A percentile compares a stretch with the other conserved stretches of the same genome.
Evolutionary conservation across 2,329 filamentous ascomycete genomes (phyloP).

Genomic region (Aspergillus nomiae): DNA sequence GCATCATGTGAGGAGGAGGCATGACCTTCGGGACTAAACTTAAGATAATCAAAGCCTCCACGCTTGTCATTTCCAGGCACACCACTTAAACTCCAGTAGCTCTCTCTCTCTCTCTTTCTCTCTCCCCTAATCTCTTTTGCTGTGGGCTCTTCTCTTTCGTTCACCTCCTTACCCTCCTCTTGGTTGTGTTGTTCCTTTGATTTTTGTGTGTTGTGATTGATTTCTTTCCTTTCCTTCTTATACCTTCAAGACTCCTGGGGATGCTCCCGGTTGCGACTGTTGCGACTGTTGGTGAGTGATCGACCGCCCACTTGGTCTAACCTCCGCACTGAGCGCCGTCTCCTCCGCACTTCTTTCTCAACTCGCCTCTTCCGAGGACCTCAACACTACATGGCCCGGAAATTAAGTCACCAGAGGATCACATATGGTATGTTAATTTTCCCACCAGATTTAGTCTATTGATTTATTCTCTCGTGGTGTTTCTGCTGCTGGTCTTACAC

Average conservation of each 20-base stretch:
- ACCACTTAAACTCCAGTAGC: not conserved
- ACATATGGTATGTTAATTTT: conserved; percentile 62
- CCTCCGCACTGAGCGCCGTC: conserved; percentile 21
- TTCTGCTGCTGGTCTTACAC: conserved; percentile 7
- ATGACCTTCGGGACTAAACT: not conserved
- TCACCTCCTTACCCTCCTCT: conserved; percentile 8
- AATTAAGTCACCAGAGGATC: conserved; percentile 67
- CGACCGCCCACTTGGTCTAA: conserved; percentile 17
- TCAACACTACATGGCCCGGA: conserved; percentile 61
- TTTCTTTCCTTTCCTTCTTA: not conserved
- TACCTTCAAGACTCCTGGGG: not conserved
- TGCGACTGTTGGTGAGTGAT: conserved; percentile 16
- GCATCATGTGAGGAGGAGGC: not conserved
- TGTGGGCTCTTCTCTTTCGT: not conserved
- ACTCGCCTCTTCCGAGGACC: conserved; percentile 19
- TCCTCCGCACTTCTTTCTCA: conserved; percentile 22
- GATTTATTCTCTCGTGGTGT: conserved; percentile 6
- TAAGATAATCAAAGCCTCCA: not conserved
- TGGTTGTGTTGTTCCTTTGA: not conserved
- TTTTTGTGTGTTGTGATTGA: not conserved
- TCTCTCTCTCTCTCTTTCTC: no score
- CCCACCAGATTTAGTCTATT: not conserved
- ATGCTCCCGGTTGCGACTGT: conserved; percentile 1
- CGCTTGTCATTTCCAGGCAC: not conserved
- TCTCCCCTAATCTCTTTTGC: no score